These are phyloP conservation scores for Colletotrichum orbiculare DNA, from an alignment of 2,329 filamentous ascomycete genomes.

Conservation along the genomic window DNA sequence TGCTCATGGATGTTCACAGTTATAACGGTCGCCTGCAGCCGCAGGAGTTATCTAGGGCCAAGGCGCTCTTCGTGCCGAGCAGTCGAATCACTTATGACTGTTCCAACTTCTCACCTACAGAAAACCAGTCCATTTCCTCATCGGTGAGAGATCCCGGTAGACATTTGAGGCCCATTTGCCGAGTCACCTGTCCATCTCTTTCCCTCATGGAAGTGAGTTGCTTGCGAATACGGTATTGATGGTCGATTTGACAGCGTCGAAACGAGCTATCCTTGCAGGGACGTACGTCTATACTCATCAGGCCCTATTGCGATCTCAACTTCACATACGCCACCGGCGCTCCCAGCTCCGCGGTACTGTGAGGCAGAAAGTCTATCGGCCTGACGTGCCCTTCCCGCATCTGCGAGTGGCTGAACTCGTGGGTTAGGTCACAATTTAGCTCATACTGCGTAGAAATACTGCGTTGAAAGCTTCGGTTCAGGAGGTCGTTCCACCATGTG, in stretches of 20 bases:
- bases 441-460: background rate
- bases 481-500: constrained; percentile 10
- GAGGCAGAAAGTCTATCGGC: constrained; percentile 18
- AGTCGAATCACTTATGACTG: constrained; percentile 18
- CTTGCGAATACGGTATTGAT: too few relatives aligned
- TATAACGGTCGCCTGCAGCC: constrained; percentile 35
- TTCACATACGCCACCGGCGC: background rate
- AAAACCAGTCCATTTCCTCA: constrained; percentile 17
- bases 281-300: too few relatives aligned
- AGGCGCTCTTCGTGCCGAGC: constrained; percentile 17
- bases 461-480: background rate
- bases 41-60: constrained; percentile 24
- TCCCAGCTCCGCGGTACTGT: constrained; percentile 14
- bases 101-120: constrained; percentile 24
- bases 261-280: too few relatives aligned
- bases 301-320: background rate
- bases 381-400: constrained; percentile 7
- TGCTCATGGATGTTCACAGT: constrained; percentile 33
- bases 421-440: constrained; percentile 9
- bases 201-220: too few relatives aligned
- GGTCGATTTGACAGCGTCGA: background rate
- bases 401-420: constrained; percentile 13
- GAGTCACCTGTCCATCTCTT: background rate
- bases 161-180: constrained; percentile 14
- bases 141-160: constrained; percentile 24